Evolutionary conservation across 306 rosid genomes (phyloP).

Genomic region (Carpinus fangiana): DNA sequence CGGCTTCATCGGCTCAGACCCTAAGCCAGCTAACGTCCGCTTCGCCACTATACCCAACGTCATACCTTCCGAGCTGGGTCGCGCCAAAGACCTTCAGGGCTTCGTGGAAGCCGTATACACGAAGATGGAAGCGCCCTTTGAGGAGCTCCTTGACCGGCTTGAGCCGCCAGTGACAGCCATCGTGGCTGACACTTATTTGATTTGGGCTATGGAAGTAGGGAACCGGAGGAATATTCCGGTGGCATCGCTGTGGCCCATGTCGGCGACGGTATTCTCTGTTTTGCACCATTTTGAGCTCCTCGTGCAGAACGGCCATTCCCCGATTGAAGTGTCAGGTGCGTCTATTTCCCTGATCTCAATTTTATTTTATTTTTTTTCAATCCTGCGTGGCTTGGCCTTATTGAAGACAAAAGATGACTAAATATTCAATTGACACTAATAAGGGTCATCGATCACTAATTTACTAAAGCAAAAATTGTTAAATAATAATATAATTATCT

Average conservation of each 20-base stretch:
- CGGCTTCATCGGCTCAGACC: slow-evolving; percentile 19
- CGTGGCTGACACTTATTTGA: slow-evolving; percentile 35
- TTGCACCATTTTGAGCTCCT: background rate
- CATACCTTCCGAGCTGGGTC: slow-evolving; percentile 19
- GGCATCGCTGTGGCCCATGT: slow-evolving; percentile 51
- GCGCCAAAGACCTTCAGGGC: slow-evolving; percentile 13
- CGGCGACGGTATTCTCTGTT: slow-evolving; percentile 31
- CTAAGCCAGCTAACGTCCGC: slow-evolving; percentile 29
- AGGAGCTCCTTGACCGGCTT: slow-evolving; percentile 29
- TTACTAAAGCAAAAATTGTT: no score
- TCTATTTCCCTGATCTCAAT: no score
- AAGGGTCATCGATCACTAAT: no score
- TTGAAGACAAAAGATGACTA: no score
- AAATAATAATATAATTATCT: no score
- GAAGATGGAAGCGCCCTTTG: slow-evolving; percentile 20
- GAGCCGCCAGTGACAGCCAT: slow-evolving; percentile 32
- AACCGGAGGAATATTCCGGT: slow-evolving; percentile 41
- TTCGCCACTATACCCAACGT: slow-evolving; percentile 37
- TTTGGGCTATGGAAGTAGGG: slow-evolving; percentile 31
- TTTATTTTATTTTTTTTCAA: no score
- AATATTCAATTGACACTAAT: no score
- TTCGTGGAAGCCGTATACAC: slow-evolving; percentile 11
- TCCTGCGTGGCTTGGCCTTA: no score
- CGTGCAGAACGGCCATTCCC: background rate
- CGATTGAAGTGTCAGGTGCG: slow-evolving; percentile 5